phyloP scores from a whole-genome alignment of 2,329 filamentous ascomycete genomes.

The Setomelanomma holmii region DNA sequence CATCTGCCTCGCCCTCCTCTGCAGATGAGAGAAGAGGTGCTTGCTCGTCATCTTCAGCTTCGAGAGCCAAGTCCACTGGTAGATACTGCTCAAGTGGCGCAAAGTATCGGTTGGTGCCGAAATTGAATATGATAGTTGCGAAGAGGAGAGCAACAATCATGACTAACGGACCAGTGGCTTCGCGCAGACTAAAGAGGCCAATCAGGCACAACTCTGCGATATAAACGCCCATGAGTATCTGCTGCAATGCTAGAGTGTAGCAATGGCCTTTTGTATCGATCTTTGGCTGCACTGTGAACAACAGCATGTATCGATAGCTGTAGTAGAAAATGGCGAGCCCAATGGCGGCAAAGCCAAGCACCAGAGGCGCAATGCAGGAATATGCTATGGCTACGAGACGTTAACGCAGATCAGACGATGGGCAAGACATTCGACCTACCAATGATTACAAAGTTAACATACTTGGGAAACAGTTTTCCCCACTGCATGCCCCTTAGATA shows the following conservation, averaged over 20 bases:
- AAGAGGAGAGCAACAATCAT: conserved; percentile 42
- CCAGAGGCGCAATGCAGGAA: conserved; percentile 83
- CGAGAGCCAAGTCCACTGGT: conserved; percentile 39
- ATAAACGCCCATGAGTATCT: conserved; percentile 84
- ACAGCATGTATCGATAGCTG: conserved; percentile 87
- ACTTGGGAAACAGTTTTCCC: conserved; percentile 52
- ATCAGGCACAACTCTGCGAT: conserved; percentile 83
- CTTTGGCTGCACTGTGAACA: conserved; percentile 82
- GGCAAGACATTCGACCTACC: conserved; percentile 30
- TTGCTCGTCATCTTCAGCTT: conserved; percentile 34
- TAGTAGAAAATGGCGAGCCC: conserved; percentile 84
- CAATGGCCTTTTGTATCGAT: conserved; percentile 89
- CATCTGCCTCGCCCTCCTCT: conserved; percentile 39
- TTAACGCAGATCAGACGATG: conserved; percentile 14
- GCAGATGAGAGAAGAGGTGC: conserved; percentile 39
- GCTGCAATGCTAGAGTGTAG: conserved; percentile 86
- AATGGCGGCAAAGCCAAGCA: conserved; percentile 80
- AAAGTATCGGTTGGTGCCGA: conserved; percentile 43
- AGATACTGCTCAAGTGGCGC: conserved; percentile 45
- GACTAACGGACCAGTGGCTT: conserved; percentile 43
- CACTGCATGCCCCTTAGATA: conserved; percentile 45
- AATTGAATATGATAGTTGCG: conserved; percentile 42
- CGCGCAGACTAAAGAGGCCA: conserved; percentile 70
- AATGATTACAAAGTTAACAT: conserved; percentile 50
- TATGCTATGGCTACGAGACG: conserved; percentile 74